Conservation (phyloP, 179 eudicot genomes). For the Silene noctiflora region DNA sequence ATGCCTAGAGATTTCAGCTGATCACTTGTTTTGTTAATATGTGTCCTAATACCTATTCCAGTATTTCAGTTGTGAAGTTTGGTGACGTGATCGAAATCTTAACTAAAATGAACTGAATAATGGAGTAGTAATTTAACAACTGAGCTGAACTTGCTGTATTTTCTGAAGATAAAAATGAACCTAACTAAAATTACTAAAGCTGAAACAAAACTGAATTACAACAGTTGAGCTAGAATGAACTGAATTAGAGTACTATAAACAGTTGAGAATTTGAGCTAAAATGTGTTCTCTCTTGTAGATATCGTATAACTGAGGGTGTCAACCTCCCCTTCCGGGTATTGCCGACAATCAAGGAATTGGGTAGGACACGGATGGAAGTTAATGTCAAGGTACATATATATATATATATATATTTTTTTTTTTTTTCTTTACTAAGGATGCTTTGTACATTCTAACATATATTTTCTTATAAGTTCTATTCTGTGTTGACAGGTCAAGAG, state of each 20-base stretch:
- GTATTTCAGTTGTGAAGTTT: not conserved
- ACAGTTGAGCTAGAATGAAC: not conserved
- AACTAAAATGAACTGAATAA: not conserved
- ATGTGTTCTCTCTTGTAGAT: constrained; percentile 39
- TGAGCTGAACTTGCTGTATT: constrained; percentile 80
- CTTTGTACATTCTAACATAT: not conserved
- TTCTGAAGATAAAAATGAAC: too few species aligned
- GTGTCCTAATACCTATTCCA: not conserved
- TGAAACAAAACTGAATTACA: not conserved
- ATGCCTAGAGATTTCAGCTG: not conserved
- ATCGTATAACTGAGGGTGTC: constrained; percentile 98
- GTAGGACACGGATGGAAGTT: constrained; percentile 99
- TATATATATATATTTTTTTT: too few species aligned
- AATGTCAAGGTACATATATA: constrained; percentile 92
- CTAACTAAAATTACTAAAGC: constrained; percentile 27
- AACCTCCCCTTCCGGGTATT: constrained; percentile 97
- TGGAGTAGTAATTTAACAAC: constrained; percentile 40
- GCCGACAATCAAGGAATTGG: constrained; percentile 98
- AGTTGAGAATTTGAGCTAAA: not conserved
- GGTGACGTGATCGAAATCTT: not conserved
- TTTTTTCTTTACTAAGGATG: not conserved
- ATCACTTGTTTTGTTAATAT: not conserved
- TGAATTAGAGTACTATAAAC: not conserved
- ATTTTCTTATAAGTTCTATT: constrained; percentile 11
- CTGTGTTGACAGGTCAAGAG: constrained; percentile 73